phyloP scores from a whole-genome alignment of 176 grass and related monocot species.

The Stipa capillata region DNA sequence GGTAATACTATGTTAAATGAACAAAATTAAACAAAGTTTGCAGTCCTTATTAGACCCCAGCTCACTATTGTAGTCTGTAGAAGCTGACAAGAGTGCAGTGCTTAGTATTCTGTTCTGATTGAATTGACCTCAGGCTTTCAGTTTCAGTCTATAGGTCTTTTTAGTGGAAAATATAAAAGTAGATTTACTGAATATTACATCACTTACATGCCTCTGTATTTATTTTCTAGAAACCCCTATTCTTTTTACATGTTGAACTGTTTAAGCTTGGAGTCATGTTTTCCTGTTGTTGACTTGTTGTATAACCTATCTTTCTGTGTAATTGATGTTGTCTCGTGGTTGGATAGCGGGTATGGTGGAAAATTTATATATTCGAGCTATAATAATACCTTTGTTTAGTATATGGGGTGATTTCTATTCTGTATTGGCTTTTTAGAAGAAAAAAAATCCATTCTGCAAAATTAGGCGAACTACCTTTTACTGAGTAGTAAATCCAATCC shows the following conservation, averaged over 20 bases:
- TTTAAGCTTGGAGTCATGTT: neutral
- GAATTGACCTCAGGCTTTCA: neutral
- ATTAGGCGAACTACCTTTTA: conserved; percentile 10
- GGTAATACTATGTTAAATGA: too few relatives aligned
- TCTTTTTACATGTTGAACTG: neutral
- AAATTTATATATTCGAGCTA: neutral
- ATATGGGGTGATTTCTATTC: conserved; percentile 12
- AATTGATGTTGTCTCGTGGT: neutral
- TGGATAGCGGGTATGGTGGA: neutral
- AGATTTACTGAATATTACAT: neutral
- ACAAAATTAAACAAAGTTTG: too few relatives aligned
- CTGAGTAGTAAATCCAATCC: conserved; percentile 43
- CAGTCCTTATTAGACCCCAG: neutral
- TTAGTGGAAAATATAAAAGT: neutral
- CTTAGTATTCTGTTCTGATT: neutral
- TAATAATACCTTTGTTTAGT: neutral
- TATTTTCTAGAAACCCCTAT: neutral
- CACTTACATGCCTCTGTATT: neutral
- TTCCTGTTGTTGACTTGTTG: neutral
- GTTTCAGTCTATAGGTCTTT: neutral
- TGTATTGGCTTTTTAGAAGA: neutral
- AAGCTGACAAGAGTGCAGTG: neutral
- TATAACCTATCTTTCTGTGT: neutral
- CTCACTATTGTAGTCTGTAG: neutral
- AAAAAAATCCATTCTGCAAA: conserved; percentile 4